Base-by-base conservation (phyloP, 2,329 filamentous ascomycete genomes). In the Incumbomyces lentus region DNA sequence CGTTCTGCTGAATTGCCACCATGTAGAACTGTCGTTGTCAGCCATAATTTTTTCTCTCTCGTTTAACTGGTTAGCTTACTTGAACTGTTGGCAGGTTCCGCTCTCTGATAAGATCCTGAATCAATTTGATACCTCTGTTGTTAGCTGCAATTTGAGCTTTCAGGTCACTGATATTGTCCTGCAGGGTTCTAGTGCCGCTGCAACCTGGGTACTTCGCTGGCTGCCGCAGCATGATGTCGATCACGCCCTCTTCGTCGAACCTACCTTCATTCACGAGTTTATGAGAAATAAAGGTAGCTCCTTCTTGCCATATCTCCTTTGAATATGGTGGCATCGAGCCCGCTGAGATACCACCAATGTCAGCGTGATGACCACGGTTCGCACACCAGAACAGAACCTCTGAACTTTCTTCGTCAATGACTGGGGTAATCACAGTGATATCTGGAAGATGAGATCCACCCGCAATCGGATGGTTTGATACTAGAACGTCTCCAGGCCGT, bases 61-160 rank as follows among this genome's bases (percentile, higher is more conserved):
- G n/a, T n/a, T n/a, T n/a, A n/a, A n/a, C n/a, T n/a, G n/a, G n/a
- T n/a, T n/a, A n/a, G n/a, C n/a, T n/a, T 58, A 84, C 82, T 55
- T 87, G 81, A 0, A 93, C 86, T 0, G 84, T 82, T 2, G 80
- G 72, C 55, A 86, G 80, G 13, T 81, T 80, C 55, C 88, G 92
- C 58, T 92, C 86, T n/a, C 77, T 74, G 53, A 93, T 88, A 1
- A 92, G 68, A 0, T 75, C 73, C 42, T 75, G 75, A 53, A 93
- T 92, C 17, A 90, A 70, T 30, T 79, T 80, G 58, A 90, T 90
- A 7, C 87, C 87, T 56, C 88, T 88, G 56, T 86, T 82, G 58
- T 93, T 93, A 12, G 86, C 86, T 0, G 87, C 86, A 11, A 92
- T 82, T 60, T 92, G 86, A 0, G 87, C 87, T 63, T 89, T 88